Evolutionary conservation across 768 basidiomycete genomes (phyloP).

Genomic region (Hysterangium stoloniferum): DNA sequence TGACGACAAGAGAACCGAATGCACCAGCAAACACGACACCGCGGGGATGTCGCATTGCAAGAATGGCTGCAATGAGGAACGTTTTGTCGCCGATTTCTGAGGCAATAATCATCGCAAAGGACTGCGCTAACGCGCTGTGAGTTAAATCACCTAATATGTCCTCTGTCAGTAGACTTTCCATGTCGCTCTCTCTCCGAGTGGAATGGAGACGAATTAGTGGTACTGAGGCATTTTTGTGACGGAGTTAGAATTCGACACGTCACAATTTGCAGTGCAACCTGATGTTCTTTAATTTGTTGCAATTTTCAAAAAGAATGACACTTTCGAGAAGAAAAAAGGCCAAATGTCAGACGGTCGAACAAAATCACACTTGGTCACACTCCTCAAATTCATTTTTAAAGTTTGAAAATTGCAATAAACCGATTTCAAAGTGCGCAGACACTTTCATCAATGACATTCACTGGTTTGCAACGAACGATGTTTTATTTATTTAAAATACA

Average conservation of each 20-base stretch:
- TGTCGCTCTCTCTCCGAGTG: background rate
- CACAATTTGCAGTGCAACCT: background rate
- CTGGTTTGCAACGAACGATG: no score
- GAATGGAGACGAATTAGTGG: background rate
- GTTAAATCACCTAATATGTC: background rate
- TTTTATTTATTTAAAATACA: no score
- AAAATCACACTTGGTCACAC: no score
- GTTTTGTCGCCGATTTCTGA: slow-evolving; percentile 98
- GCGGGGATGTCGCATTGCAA: slow-evolving; percentile 62
- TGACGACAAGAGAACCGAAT: slow-evolving; percentile 77
- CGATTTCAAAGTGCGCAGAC: no score
- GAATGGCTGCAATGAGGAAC: slow-evolving; percentile 77
- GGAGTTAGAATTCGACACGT: background rate
- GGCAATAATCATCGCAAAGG: slow-evolving; percentile 86
- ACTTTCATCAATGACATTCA: no score
- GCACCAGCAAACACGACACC: slow-evolving; percentile 94
- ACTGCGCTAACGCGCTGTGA: slow-evolving; percentile 50
- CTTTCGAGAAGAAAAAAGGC: no score
- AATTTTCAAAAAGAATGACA: no score
- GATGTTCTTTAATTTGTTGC: no score
- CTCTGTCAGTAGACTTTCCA: background rate
- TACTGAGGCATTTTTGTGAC: background rate
- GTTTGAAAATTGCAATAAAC: no score
- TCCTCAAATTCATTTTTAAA: no score
- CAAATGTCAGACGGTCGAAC: no score